Evolutionary conservation across 139 green algal genomes (phyloP).

Genomic region (Eudorina sp.): DNA sequence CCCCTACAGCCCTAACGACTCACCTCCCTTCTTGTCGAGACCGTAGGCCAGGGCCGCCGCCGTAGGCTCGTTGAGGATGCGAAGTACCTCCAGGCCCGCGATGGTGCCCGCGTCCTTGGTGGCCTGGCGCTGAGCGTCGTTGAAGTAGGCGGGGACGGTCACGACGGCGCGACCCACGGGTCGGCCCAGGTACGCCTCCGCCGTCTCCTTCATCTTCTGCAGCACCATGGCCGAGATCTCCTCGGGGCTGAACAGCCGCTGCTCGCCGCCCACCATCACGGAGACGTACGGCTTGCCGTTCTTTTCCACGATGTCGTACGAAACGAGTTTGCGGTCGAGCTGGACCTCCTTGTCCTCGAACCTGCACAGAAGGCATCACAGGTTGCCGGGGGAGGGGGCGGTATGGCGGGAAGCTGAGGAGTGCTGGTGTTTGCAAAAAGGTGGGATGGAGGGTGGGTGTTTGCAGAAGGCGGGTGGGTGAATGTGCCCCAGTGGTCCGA

Average conservation of each 20-base stretch:
- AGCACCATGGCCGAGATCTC: conserved; percentile 99
- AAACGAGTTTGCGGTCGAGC: conserved; percentile 96
- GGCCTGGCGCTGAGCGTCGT: conserved; percentile 93
- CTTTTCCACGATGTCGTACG: conserved; percentile 96
- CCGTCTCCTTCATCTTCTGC: conserved; percentile 95
- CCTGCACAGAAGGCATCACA: conserved; percentile 56
- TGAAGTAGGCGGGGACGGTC: conserved; percentile 99
- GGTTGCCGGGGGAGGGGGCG: neutral
- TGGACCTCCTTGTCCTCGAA: conserved; percentile 98
- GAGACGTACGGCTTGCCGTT: conserved; percentile 93
- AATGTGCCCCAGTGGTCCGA: no score
- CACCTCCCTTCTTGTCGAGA: conserved; percentile 94
- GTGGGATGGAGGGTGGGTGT: no score
- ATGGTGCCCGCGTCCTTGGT: conserved; percentile 95
- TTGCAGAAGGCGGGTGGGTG: no score
- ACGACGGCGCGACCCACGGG: conserved; percentile 90
- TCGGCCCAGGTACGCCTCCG: conserved; percentile 90
- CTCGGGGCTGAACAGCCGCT: conserved; percentile 91
- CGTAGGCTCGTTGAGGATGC: conserved; percentile 99
- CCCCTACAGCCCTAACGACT: neutral
- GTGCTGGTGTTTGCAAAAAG: no score
- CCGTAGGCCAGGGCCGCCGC: conserved; percentile 97
- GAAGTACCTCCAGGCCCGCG: conserved; percentile 91
- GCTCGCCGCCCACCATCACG: conserved; percentile 71
- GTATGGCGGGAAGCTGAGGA: neutral